Percentiles rank a stretch among this genome's conserved stretches.
These are phyloP conservation scores for Xylariaceae sp. DNA, from an alignment of 2,329 filamentous ascomycete genomes.

Conservation along the genomic window DNA sequence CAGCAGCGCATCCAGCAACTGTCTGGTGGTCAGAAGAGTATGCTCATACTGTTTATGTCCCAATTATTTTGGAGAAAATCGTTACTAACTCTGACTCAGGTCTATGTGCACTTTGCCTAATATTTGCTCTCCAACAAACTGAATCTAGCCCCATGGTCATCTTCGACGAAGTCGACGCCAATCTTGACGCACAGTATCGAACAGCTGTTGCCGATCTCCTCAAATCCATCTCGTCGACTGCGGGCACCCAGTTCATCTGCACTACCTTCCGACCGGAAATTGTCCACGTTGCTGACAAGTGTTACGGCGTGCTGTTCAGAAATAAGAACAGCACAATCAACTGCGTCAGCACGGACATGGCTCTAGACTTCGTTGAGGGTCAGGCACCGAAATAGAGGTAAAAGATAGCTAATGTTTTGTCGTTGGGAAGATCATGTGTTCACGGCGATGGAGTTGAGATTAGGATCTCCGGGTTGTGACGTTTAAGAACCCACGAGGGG, in stretches of 20 bases:
- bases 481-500: too few relatives aligned
- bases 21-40: conserved; percentile 95
- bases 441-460: conserved; percentile 14
- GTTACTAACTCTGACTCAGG: conserved; percentile 50
- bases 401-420: neutral
- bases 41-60: conserved; percentile 33
- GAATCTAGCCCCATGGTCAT: conserved; percentile 98
- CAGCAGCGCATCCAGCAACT: conserved; percentile 97
- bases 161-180: conserved; percentile 98
- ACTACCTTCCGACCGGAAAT: conserved; percentile 98
- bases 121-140: conserved; percentile 97
- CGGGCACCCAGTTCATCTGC: conserved; percentile 84
- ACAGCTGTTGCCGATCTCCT: conserved; percentile 91
- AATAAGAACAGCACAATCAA: conserved; percentile 95
- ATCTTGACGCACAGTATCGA: conserved; percentile 95
- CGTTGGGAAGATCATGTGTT: conserved; percentile 7
- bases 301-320: conserved; percentile 90
- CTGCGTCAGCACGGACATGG: conserved; percentile 81
- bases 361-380: conserved; percentile 90
- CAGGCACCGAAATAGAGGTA: conserved; percentile 47
- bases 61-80: conserved; percentile 5
- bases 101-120: conserved; percentile 92
- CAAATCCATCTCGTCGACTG: conserved; percentile 67
- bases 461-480: neutral
- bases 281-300: conserved; percentile 91